These are phyloP conservation scores for Lactarius psammicola DNA, from an alignment of 768 basidiomycete genomes.

Conservation along the genomic window DNA sequence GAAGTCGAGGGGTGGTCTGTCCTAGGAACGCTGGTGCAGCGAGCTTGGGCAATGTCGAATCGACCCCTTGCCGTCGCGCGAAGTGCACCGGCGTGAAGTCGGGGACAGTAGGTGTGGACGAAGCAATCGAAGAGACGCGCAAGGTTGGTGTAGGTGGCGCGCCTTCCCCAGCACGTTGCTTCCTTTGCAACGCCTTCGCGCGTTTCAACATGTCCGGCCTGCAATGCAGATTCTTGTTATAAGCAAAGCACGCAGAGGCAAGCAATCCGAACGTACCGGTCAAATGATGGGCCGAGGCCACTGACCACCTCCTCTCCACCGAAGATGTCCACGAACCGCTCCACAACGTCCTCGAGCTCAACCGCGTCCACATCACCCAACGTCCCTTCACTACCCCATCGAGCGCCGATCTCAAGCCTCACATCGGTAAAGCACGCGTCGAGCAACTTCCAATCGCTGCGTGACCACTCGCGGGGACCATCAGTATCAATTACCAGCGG, in stretches of 20 bases:
- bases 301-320: constrained; percentile 45
- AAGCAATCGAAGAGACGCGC: constrained; percentile 33
- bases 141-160: constrained; percentile 54
- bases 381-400: constrained; percentile 33
- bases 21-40: constrained; percentile 38
- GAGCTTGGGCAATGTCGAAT: constrained; percentile 25
- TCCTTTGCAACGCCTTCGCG: constrained; percentile 54
- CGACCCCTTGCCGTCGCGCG: constrained; percentile 27
- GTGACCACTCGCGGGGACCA: constrained; percentile 53
- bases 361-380: constrained; percentile 56
- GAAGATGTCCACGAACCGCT: constrained; percentile 51
- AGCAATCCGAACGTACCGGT: constrained; percentile 44
- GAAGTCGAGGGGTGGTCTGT: constrained; percentile 36
- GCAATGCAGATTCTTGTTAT: neutral
- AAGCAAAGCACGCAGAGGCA: constrained; percentile 1
- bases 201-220: constrained; percentile 55
- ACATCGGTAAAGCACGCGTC: constrained; percentile 79
- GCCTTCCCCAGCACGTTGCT: constrained; percentile 55
- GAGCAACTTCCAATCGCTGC: constrained; percentile 76
- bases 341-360: constrained; percentile 55
- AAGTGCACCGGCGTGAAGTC: constrained; percentile 50
- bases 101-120: constrained; percentile 43
- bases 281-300: constrained; percentile 53
- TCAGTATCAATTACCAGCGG: constrained; percentile 20
- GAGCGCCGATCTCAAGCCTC: constrained; percentile 49